A percentile compares a stretch with the other conserved stretches of the same genome.
phyloP scores from a whole-genome alignment of 345 rosid species.

The Boechera stricta region DNA sequence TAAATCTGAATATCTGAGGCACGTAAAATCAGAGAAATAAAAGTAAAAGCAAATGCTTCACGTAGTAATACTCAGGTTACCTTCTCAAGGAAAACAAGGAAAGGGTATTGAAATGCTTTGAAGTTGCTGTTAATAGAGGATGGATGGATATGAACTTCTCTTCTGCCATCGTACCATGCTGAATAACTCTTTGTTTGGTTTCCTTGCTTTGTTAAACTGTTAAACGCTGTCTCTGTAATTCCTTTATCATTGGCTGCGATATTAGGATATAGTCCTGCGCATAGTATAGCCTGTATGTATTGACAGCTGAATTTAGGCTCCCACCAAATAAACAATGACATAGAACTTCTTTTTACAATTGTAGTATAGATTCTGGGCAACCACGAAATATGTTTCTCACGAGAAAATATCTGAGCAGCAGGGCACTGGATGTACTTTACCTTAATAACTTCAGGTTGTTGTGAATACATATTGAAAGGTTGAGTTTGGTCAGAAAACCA shows the following conservation, averaged over 20 bases:
- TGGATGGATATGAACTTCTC: slow-evolving; percentile 86
- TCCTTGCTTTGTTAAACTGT: slow-evolving; percentile 59
- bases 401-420: neutral
- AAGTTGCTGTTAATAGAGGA: slow-evolving; percentile 70
- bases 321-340: neutral
- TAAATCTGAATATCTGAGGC: neutral
- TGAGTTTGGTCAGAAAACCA: slow-evolving; percentile 81
- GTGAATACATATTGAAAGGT: slow-evolving; percentile 76
- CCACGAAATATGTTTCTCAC: neutral
- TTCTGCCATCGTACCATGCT: slow-evolving; percentile 88
- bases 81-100: slow-evolving; percentile 89
- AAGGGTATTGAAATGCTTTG: slow-evolving; percentile 76
- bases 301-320: slow-evolving; percentile 27
- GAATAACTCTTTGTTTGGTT: slow-evolving; percentile 51
- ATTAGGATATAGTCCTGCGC: slow-evolving; percentile 89
- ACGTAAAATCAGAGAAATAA: neutral
- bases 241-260: slow-evolving; percentile 87
- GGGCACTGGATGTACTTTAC: slow-evolving; percentile 45
- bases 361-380: neutral
- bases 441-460: slow-evolving; percentile 73
- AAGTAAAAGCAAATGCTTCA: slow-evolving; percentile 9
- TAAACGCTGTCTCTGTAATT: slow-evolving; percentile 59
- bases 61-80: slow-evolving; percentile 45
- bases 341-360: neutral
- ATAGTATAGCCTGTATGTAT: slow-evolving; percentile 75